A percentile compares a stretch with the other conserved stretches of the same genome.
phyloP scores from a whole-genome alignment of 345 rosid species.

The Nasturtium officinale region DNA sequence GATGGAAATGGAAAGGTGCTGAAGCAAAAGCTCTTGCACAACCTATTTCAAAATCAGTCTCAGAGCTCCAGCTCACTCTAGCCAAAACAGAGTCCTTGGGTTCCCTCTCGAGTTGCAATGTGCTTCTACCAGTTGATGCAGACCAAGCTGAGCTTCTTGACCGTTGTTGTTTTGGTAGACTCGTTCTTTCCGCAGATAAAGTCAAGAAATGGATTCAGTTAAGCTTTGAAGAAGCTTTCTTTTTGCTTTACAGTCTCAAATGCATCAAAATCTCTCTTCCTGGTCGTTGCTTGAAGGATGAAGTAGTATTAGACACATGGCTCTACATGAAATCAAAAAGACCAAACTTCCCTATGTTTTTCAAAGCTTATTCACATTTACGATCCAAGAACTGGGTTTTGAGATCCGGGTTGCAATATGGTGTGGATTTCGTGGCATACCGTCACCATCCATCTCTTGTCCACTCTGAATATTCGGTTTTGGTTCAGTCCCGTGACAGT shows the following conservation, averaged over 20 bases:
- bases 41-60: constrained; percentile 68
- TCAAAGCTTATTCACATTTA: constrained; percentile 78
- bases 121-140: constrained; percentile 54
- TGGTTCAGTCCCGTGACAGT: constrained; percentile 46
- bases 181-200: constrained; percentile 54
- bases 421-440: constrained; percentile 80
- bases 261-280: constrained; percentile 59
- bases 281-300: constrained; percentile 41
- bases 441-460: constrained; percentile 83
- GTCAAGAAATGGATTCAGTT: constrained; percentile 74
- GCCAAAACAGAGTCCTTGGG: constrained; percentile 49
- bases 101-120: constrained; percentile 54
- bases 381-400: constrained; percentile 76
- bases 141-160: constrained; percentile 62
- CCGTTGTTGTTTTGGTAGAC: constrained; percentile 75
- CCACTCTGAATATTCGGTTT: constrained; percentile 79
- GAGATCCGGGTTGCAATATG: constrained; percentile 70
- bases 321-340: constrained; percentile 52
- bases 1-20: constrained; percentile 86
- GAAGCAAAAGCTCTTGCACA: constrained; percentile 72
- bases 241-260: constrained; percentile 53
- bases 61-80: constrained; percentile 60
- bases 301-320: constrained; percentile 58
- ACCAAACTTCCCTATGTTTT: constrained; percentile 54
- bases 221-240: constrained; percentile 84